These are phyloP conservation scores for barrel medic (Medicago truncatula) DNA, from an alignment of 306 rosid genomes.

Conservation along the genomic window DNA sequence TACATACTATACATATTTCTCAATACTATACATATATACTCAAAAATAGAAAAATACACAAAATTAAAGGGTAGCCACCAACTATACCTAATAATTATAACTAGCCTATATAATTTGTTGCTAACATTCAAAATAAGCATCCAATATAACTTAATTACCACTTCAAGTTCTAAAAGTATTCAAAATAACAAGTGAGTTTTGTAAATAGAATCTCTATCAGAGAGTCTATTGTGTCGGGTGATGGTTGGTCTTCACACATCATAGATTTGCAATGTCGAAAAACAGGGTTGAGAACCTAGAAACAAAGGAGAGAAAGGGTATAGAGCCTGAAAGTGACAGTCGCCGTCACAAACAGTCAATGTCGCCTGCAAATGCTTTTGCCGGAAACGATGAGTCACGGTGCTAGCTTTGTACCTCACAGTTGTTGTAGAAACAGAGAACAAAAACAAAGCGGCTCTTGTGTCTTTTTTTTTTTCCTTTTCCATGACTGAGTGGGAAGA, in stretches of 20 bases:
- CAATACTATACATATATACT: background rate
- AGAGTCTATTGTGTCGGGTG: background rate
- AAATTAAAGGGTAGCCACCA: background rate
- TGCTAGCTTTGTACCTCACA: background rate
- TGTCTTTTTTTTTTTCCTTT: background rate
- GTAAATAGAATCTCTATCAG: background rate
- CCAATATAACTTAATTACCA: background rate
- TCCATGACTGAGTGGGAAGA: background rate
- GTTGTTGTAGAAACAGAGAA: background rate
- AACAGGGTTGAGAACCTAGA: constrained; percentile 1
- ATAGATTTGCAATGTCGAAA: background rate
- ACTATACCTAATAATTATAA: background rate
- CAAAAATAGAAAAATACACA: background rate
- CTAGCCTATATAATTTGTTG: background rate
- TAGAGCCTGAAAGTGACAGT: background rate
- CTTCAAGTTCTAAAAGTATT: background rate
- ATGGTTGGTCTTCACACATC: background rate
- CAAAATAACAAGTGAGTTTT: background rate
- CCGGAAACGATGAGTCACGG: background rate
- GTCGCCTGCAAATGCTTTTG: background rate
- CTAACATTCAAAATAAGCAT: background rate
- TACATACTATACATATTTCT: background rate
- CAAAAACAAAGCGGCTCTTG: background rate
- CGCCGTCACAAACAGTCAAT: background rate
- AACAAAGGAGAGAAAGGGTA: background rate